A percentile compares a stretch with the other conserved stretches of the same genome.
Evolutionary conservation across 257 asterid genomes (phyloP).

Genomic region (Solanum tarijense): DNA sequence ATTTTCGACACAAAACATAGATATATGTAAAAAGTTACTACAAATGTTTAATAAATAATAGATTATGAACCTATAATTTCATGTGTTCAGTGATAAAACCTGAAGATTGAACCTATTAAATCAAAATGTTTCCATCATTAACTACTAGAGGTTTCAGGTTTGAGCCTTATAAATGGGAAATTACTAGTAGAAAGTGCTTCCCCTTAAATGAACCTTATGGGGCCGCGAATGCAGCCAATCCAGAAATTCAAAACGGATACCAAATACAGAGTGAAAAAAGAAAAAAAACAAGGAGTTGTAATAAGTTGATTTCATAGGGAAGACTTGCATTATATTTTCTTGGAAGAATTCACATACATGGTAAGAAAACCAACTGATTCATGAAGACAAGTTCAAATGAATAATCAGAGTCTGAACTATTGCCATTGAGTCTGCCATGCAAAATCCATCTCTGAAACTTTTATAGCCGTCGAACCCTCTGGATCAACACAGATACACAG

Average conservation of each 20-base stretch:
- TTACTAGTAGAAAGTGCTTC: background rate
- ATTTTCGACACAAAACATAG: background rate
- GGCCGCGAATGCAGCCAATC: background rate
- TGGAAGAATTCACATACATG: background rate
- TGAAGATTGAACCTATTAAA: background rate
- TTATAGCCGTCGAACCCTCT: slow-evolving; percentile 28
- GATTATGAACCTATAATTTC: background rate
- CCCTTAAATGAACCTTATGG: background rate
- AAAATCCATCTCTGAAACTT: slow-evolving; percentile 19
- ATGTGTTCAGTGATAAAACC: background rate
- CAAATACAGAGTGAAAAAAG: background rate
- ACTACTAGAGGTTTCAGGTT: background rate
- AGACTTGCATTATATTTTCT: background rate
- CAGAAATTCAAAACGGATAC: background rate
- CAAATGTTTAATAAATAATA: background rate
- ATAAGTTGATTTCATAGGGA: background rate
- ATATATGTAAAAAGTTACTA: background rate
- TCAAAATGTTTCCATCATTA: background rate
- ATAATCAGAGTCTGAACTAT: background rate
- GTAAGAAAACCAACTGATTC: background rate
- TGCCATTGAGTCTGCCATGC: slow-evolving; percentile 59
- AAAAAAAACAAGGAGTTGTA: background rate
- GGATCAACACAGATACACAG: slow-evolving; percentile 41
- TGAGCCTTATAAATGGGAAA: background rate
- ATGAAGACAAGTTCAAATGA: background rate